Evolutionary conservation across 2,329 filamentous ascomycete species (phyloP), one percentile per base, ranked within the genome.

Genomic region (Pestalotiopsis sp.): DNA sequence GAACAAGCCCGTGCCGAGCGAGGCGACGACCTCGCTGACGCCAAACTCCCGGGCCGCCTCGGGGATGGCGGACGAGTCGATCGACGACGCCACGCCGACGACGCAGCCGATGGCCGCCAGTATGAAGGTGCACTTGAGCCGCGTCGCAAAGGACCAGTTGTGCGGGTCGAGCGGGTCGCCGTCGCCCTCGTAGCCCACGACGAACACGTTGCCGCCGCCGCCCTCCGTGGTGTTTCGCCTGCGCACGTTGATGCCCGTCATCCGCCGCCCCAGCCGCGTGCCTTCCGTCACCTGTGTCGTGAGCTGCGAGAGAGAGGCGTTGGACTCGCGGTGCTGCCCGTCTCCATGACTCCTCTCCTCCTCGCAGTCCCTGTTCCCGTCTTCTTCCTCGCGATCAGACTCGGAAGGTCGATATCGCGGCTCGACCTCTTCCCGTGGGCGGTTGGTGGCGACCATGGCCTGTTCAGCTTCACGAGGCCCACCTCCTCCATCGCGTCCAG

Each of bases 1-100:
- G 67, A 78, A 83, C 11, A 82, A 64, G n/a, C 75, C 78, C 9
- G 79, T 71, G 9, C 58, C 66, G 23, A 71, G 31, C 3, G 68
- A 70, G 2, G 66, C 72, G 11, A 70, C 69, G 2, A 71, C 63
- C 4, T 66, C 41, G 27, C 66, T 64, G 11, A 73, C 69, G 59
- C 38, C 63, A 59, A 71, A 73, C 36, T 70, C 68, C 14, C 67
- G 66, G 57, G 69, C 69, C 17, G 64, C 65, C 38, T 62, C 57
- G 31, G 60, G 49, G 2, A 70, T 36, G 14, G 45, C 70, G 3
- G 68, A 62, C 3, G 60, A 66, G 7, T 73, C 70, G 25, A 72
- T 70, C 64, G 70, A 63, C 5, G 45, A 40, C 3, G 70, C 69
- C 4, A 70, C 49, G 12, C 59, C 68, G 7, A 71, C 59, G 13